phyloP scores from a whole-genome alignment of 1,284 basidiomycete genomes.

The Pseudozyma thailandica region DNA sequence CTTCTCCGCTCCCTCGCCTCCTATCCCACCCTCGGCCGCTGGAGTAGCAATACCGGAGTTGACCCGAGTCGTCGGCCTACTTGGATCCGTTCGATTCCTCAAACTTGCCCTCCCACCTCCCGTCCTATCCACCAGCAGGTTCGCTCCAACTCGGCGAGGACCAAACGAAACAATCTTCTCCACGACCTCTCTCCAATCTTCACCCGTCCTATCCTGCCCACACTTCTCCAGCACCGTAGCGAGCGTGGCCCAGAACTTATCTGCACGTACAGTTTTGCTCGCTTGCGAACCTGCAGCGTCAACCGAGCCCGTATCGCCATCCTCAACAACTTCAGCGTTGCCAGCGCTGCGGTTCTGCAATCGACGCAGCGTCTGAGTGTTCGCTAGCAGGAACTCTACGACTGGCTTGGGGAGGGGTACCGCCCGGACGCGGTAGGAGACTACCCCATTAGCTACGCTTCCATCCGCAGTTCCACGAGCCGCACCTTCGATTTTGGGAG shows the following conservation, averaged over 20 bases:
- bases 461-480: constrained; percentile 83
- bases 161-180: constrained; percentile 91
- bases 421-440: constrained; percentile 86
- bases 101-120: constrained; percentile 23
- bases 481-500: constrained; percentile 79
- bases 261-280: constrained; percentile 49
- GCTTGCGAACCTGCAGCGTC: constrained; percentile 39
- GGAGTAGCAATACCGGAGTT: constrained; percentile 39
- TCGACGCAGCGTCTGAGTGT: constrained; percentile 72
- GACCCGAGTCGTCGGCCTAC: constrained; percentile 18
- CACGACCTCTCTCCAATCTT: constrained; percentile 81
- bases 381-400: constrained; percentile 80
- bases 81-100: constrained; percentile 37
- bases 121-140: constrained; percentile 80
- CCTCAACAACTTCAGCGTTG: constrained; percentile 30
- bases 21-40: neutral
- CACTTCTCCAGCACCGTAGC: constrained; percentile 73
- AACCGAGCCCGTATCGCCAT: constrained; percentile 14
- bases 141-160: constrained; percentile 85
- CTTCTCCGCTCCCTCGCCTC: constrained; percentile 9
- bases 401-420: constrained; percentile 79
- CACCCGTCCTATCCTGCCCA: constrained; percentile 73
- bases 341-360: constrained; percentile 56
- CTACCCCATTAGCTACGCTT: constrained; percentile 76
- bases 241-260: constrained; percentile 84